A percentile compares a stretch with the other conserved stretches of the same genome.
Evolutionary conservation across 495 filamentous ascomycete species (phyloP).

Genomic region (Trichoderma gamsii): DNA sequence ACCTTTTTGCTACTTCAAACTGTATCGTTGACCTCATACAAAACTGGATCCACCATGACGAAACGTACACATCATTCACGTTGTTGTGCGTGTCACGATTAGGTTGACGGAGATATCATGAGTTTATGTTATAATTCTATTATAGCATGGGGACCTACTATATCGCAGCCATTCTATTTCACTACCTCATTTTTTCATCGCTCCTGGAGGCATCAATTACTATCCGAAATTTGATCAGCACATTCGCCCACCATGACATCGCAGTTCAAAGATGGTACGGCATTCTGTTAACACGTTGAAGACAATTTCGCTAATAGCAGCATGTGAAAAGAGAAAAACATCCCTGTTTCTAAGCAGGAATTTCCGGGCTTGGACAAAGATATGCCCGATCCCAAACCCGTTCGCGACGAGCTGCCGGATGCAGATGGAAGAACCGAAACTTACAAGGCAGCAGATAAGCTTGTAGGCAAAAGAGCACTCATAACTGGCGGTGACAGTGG

Average conservation of each 20-base stretch:
- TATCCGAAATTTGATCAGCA: background rate
- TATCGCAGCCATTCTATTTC: background rate
- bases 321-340: constrained; percentile 50
- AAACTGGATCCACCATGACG: background rate
- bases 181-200: background rate
- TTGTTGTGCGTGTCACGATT: background rate
- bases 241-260: constrained; percentile 29
- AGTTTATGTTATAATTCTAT: background rate
- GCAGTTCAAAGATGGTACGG: constrained; percentile 50
- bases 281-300: background rate
- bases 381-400: constrained; percentile 56
- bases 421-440: constrained; percentile 63
- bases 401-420: constrained; percentile 61
- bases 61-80: background rate
- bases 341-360: constrained; percentile 61
- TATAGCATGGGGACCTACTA: background rate
- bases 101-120: background rate
- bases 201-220: background rate
- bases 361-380: constrained; percentile 64
- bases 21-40: background rate
- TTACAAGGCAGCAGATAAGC: constrained; percentile 75
- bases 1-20: background rate
- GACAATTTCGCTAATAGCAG: background rate
- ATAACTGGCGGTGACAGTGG: constrained; percentile 82
- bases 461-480: constrained; percentile 64